phyloP scores from a whole-genome alignment of 352 stramenopile species.

The Aphanomyces astaci region DNA sequence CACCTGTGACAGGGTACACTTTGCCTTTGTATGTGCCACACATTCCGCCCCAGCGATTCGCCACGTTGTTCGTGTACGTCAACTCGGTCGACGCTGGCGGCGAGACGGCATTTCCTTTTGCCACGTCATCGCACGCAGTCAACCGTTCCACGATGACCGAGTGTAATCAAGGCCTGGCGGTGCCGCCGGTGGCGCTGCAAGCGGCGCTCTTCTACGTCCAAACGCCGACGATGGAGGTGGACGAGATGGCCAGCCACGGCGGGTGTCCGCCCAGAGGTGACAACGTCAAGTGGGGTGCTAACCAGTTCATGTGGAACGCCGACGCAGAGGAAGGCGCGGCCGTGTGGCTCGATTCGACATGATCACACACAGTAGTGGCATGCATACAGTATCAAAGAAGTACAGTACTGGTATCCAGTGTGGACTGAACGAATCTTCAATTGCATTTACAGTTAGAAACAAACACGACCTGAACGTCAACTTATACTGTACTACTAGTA shows the following conservation, averaged over 20 bases:
- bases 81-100: conserved; percentile 67
- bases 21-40: conserved; percentile 5
- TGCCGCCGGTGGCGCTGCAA: neutral
- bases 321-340: conserved; percentile 57
- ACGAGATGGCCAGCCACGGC: conserved; percentile 3
- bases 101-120: conserved; percentile 76
- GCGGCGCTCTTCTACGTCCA: conserved; percentile 20
- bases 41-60: conserved; percentile 57
- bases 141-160: neutral
- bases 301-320: conserved; percentile 64
- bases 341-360: conserved; percentile 26
- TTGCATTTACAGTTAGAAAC: no score
- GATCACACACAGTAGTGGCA: neutral
- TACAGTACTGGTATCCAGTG: no score
- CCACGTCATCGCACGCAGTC: no score
- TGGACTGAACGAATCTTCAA: no score
- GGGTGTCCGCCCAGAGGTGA: conserved; percentile 3
- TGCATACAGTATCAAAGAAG: no score
- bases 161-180: neutral
- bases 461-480: no score
- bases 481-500: neutral
- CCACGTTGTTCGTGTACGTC: conserved; percentile 84
- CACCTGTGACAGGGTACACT: conserved; percentile 36
- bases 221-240: neutral
- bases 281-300: conserved; percentile 32